Evolutionary conservation across 768 basidiomycete species (phyloP).

Genomic region (Leccinum subtestaceum): DNA sequence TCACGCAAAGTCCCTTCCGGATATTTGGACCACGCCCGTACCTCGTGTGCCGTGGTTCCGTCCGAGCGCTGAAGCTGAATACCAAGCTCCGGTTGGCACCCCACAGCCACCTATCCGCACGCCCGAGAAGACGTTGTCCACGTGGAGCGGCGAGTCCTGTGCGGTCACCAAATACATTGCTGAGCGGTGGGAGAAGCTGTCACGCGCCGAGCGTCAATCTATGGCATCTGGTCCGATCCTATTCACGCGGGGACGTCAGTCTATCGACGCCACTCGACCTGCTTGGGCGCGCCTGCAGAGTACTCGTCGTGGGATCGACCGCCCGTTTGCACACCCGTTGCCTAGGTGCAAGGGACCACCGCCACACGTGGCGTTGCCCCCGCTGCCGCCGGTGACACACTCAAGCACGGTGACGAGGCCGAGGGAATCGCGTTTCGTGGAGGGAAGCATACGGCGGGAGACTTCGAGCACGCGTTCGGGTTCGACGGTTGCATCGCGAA

Average conservation of each 20-base stretch:
- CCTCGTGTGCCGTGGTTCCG: constrained; percentile 60
- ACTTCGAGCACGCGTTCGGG: constrained; percentile 20
- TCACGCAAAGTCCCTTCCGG: constrained; percentile 42
- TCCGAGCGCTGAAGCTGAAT: constrained; percentile 5
- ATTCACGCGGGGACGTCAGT: constrained; percentile 17
- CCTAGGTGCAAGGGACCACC: constrained; percentile 21
- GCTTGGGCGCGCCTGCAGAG: constrained; percentile 47
- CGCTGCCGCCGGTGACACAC: constrained; percentile 30
- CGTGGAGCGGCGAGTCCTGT: constrained; percentile 18
- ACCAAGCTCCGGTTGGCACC: not conserved
- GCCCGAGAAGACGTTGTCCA: constrained; percentile 5
- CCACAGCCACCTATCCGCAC: constrained; percentile 10
- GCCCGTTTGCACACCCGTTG: constrained; percentile 43
- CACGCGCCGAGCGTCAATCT: constrained; percentile 22
- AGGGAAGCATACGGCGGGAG: constrained; percentile 29
- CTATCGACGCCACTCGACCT: constrained; percentile 35
- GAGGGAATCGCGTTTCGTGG: constrained; percentile 35
- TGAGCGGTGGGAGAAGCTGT: constrained; percentile 31
- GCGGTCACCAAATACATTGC: constrained; percentile 28
- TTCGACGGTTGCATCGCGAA: constrained; percentile 15
- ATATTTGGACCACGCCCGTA: constrained; percentile 53
- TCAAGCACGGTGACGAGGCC: constrained; percentile 12
- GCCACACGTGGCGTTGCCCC: not conserved
- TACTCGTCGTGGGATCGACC: constrained; percentile 53
- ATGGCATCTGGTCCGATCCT: constrained; percentile 15